These are phyloP conservation scores for Chaetoceros muelleri DNA, from an alignment of 108 stramenopile species.

Conservation along the genomic window DNA sequence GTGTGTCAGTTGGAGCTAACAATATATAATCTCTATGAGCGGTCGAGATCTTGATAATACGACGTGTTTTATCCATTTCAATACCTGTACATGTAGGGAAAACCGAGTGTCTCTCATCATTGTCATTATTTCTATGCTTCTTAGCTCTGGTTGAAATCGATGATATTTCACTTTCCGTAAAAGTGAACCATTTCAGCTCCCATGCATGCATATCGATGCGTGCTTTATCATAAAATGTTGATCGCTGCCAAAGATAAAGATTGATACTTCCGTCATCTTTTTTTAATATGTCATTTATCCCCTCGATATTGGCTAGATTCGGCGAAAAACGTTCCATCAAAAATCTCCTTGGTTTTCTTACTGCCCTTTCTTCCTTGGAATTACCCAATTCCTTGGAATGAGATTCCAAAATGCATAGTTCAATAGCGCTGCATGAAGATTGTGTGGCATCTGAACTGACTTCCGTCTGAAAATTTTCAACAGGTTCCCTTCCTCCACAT, in stretches of 20 bases:
- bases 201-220: constrained; percentile 41
- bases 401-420: too few relatives aligned
- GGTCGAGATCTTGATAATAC: constrained; percentile 36
- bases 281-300: constrained; percentile 9
- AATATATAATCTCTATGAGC: neutral
- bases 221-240: constrained; percentile 54
- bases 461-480: too few relatives aligned
- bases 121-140: constrained; percentile 20
- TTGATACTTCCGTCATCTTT: constrained; percentile 4
- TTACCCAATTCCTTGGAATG: too few relatives aligned
- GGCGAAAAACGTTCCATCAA: neutral
- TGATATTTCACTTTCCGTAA: constrained; percentile 32
- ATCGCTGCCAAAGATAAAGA: constrained; percentile 57
- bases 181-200: constrained; percentile 59
- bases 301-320: constrained; percentile 12
- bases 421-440: too few relatives aligned
- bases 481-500: too few relatives aligned
- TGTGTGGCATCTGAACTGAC: too few relatives aligned
- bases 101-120: neutral
- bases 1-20: neutral
- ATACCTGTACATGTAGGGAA: constrained; percentile 48
- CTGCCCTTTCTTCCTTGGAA: too few relatives aligned
- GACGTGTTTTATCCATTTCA: constrained; percentile 41
- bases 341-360: constrained; percentile 6
- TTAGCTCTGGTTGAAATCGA: constrained; percentile 42